These are phyloP conservation scores for Saccharomycopsis microspora DNA, from an alignment of 805 yeast species.

Conservation along the genomic window DNA sequence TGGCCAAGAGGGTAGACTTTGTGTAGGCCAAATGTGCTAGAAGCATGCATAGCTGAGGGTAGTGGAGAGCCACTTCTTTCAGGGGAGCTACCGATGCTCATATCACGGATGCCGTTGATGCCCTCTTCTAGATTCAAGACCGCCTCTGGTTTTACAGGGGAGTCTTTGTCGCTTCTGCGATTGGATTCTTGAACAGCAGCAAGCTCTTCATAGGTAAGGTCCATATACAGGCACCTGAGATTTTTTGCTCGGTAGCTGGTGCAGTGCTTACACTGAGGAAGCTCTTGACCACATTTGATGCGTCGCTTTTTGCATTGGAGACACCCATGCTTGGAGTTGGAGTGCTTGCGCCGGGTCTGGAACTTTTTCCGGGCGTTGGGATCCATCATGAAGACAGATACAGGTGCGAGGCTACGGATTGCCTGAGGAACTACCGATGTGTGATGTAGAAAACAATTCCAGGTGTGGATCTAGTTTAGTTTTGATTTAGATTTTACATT, in stretches of 20 bases:
- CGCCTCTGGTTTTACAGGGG: neutral
- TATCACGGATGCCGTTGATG: too few relatives aligned
- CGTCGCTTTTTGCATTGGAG: constrained; percentile 52
- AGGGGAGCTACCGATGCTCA: too few relatives aligned
- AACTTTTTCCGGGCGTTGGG: constrained; percentile 1
- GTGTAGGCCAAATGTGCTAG: neutral
- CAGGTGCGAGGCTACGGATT: too few relatives aligned
- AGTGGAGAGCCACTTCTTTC: too few relatives aligned
- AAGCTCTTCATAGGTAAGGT: constrained; percentile 5
- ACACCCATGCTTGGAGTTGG: constrained; percentile 66
- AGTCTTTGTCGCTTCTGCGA: neutral
- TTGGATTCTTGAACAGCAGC: constrained; percentile 4
- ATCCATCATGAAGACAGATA: too few relatives aligned
- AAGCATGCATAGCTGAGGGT: too few relatives aligned
- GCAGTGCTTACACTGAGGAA: constrained; percentile 49
- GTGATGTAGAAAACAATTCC: too few relatives aligned
- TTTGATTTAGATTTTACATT: too few relatives aligned
- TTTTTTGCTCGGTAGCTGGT: constrained; percentile 16
- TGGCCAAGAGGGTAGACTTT: neutral
- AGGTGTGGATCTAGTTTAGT: too few relatives aligned
- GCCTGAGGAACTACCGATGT: too few relatives aligned
- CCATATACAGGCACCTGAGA: constrained; percentile 11
- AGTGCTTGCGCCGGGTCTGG: constrained; percentile 39
- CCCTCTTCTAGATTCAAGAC: too few relatives aligned
- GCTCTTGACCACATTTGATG: constrained; percentile 53